A percentile compares a stretch with the other conserved stretches of the same genome.
phyloP scores from a whole-genome alignment of 768 basidiomycete species.

The Tylopilus rubrobrunneus region DNA sequence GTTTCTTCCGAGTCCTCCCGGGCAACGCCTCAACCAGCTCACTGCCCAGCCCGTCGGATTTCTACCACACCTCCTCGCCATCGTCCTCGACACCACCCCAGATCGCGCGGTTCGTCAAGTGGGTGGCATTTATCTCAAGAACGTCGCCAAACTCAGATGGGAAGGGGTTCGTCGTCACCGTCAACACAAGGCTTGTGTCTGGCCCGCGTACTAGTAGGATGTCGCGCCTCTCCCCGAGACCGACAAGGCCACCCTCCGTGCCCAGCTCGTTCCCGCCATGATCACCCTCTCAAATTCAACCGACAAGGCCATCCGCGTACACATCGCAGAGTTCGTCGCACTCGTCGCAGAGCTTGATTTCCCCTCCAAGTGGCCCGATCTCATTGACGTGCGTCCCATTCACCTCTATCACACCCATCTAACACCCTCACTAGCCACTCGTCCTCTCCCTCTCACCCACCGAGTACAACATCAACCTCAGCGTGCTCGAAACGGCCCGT shows the following conservation, averaged over 20 bases:
- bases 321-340: conserved; percentile 90
- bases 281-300: conserved; percentile 70
- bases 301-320: conserved; percentile 72
- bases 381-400: conserved; percentile 74
- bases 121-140: conserved; percentile 90
- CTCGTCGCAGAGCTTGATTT: conserved; percentile 92
- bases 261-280: conserved; percentile 88
- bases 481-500: conserved; percentile 91
- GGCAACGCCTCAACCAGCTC: conserved; percentile 64
- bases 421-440: conserved; percentile 65
- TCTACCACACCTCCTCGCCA: conserved; percentile 68
- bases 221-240: conserved; percentile 63
- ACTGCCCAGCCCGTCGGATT: conserved; percentile 71
- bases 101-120: conserved; percentile 75
- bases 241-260: conserved; percentile 72
- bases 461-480: conserved; percentile 83
- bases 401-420: conserved; percentile 8
- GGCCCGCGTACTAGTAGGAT: conserved; percentile 42
- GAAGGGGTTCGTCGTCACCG: conserved; percentile 57
- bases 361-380: conserved; percentile 80
- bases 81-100: conserved; percentile 65
- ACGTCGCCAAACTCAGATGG: conserved; percentile 84
- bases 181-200: neutral
- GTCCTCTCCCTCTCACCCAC: conserved; percentile 74
- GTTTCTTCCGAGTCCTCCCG: conserved; percentile 34